Evolutionary conservation across 1,284 basidiomycete genomes (phyloP).

Genomic region (Sporisorium iseilematis-ciliati): DNA sequence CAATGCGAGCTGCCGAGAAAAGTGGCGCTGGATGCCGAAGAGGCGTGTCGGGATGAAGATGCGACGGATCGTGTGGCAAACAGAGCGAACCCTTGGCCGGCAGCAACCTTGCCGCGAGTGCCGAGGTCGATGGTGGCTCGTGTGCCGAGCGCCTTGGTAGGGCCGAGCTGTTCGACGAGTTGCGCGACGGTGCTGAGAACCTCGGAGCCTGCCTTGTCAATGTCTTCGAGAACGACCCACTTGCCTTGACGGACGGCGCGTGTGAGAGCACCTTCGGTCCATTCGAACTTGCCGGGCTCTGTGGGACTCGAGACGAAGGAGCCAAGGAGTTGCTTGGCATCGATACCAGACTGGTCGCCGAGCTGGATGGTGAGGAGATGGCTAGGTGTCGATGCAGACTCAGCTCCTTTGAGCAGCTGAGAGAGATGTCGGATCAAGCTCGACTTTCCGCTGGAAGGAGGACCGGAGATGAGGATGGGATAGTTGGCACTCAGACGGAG

Average conservation of each 20-base stretch:
- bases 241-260: conserved; percentile 89
- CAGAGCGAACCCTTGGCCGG: conserved; percentile 70
- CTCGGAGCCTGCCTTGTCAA: conserved; percentile 75
- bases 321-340: conserved; percentile 91
- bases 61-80: conserved; percentile 69
- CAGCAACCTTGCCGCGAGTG: conserved; percentile 67
- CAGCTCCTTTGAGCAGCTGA: conserved; percentile 31
- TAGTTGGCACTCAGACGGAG: conserved; percentile 78
- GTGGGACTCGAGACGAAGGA: conserved; percentile 91
- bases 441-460: conserved; percentile 91
- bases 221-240: conserved; percentile 94
- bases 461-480: conserved; percentile 86
- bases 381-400: conserved; percentile 14
- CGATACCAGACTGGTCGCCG: conserved; percentile 75
- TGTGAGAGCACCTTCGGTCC: conserved; percentile 93
- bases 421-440: conserved; percentile 81
- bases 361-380: conserved; percentile 88
- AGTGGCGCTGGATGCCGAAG: conserved; percentile 29
- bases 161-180: conserved; percentile 82
- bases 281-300: conserved; percentile 90
- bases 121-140: conserved; percentile 75
- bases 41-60: conserved; percentile 67
- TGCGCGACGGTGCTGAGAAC: conserved; percentile 63
- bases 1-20: conserved; percentile 79
- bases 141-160: conserved; percentile 80